Evolutionary conservation across 306 rosid species (phyloP).

Genomic region (Rosa persica): DNA sequence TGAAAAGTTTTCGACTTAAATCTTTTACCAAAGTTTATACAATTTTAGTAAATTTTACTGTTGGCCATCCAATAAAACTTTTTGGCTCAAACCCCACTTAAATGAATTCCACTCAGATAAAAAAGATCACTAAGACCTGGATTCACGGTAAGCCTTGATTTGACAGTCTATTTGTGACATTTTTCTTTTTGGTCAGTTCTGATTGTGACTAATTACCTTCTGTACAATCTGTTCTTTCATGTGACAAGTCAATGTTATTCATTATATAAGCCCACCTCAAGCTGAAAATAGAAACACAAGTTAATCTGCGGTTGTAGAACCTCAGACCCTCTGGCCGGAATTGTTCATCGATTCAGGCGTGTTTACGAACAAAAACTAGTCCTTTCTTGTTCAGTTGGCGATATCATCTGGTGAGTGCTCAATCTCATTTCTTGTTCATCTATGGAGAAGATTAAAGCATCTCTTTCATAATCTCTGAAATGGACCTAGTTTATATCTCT

Average conservation of each 20-base stretch:
- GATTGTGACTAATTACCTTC: conserved; percentile 3
- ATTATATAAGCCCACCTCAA: neutral
- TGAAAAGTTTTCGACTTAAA: too few species aligned
- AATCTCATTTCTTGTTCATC: neutral
- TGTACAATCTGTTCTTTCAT: neutral
- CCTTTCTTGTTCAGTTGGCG: neutral
- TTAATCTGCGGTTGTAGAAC: neutral
- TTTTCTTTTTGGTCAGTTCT: neutral
- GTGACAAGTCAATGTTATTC: neutral
- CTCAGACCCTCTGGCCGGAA: neutral
- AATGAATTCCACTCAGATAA: neutral
- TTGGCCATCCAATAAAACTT: neutral
- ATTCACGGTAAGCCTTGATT: conserved; percentile 25
- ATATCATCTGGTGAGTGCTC: neutral
- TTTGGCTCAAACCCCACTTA: neutral
- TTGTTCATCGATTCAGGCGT: neutral
- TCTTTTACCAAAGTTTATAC: neutral
- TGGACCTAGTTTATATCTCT: neutral
- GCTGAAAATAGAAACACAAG: neutral
- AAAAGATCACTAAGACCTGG: neutral
- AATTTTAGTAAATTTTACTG: conserved; percentile 11
- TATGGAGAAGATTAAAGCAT: neutral
- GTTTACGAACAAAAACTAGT: neutral
- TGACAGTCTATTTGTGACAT: neutral
- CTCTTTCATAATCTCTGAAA: neutral